phyloP scores from a whole-genome alignment of 1,139 yeast genomes.

The Yamadazyma sp. region DNA sequence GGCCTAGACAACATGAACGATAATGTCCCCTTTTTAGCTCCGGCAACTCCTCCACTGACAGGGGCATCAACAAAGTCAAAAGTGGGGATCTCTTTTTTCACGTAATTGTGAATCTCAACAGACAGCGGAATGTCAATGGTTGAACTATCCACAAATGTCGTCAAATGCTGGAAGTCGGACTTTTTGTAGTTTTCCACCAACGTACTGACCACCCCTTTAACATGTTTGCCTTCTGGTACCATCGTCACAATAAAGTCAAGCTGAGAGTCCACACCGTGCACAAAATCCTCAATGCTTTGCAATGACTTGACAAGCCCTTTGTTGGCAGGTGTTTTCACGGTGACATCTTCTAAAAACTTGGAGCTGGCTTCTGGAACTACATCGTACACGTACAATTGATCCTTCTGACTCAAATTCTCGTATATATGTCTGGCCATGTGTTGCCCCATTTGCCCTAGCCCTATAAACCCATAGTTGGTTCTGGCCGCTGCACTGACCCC shows the following conservation, averaged over 20 bases:
- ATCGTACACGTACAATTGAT: conserved; percentile 48
- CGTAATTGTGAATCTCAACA: conserved; percentile 37
- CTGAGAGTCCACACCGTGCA: conserved; percentile 26
- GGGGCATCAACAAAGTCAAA: conserved; percentile 56
- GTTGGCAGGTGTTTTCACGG: conserved; percentile 22
- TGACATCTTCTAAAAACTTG: conserved; percentile 27
- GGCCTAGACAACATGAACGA: conserved; percentile 58
- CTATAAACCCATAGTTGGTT: conserved; percentile 51
- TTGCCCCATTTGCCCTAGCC: conserved; percentile 62
- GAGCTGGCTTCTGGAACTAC: conserved; percentile 32
- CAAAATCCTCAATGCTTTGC: conserved; percentile 27
- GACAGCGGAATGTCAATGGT: conserved; percentile 59
- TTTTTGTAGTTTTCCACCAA: conserved; percentile 32
- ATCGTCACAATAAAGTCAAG: conserved; percentile 50
- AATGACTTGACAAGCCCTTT: conserved; percentile 19
- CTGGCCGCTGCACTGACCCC: not conserved
- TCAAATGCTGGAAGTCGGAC: conserved; percentile 6
- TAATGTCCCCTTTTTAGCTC: conserved; percentile 56
- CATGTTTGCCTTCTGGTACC: conserved; percentile 64
- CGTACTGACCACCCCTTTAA: conserved; percentile 42
- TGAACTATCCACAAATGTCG: conserved; percentile 51
- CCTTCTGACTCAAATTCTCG: conserved; percentile 38
- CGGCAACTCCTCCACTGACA: conserved; percentile 62
- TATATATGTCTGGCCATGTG: conserved; percentile 59
- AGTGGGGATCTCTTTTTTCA: conserved; percentile 29